Evolutionary conservation across 2,329 filamentous ascomycete species (phyloP).

Genomic region (Aspergillus sp.): DNA sequence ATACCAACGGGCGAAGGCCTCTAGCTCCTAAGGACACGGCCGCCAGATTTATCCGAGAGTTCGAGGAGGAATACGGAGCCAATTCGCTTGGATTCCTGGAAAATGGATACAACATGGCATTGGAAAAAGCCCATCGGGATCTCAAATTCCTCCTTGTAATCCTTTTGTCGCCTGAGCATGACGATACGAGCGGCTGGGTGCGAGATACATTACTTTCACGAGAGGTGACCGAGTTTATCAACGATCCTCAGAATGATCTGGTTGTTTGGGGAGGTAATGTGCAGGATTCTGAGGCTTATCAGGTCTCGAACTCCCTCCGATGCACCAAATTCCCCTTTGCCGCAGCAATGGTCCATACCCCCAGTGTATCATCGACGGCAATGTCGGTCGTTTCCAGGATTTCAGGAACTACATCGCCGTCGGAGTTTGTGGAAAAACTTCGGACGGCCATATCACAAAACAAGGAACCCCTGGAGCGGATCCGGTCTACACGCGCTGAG

Average conservation of each 20-base stretch:
- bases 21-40: slow-evolving; percentile 84
- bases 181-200: slow-evolving; percentile 80
- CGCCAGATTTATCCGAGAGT: slow-evolving; percentile 82
- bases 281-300: slow-evolving; percentile 88
- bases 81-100: slow-evolving; percentile 70
- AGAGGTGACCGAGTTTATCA: slow-evolving; percentile 70
- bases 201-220: slow-evolving; percentile 73
- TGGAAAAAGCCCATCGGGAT: slow-evolving; percentile 85
- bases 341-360: slow-evolving; percentile 80
- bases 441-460: slow-evolving; percentile 70
- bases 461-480: slow-evolving; percentile 66
- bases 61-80: slow-evolving; percentile 85
- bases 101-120: slow-evolving; percentile 83
- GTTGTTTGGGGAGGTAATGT: slow-evolving; percentile 92
- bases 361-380: slow-evolving; percentile 73
- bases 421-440: slow-evolving; percentile 71
- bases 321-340: slow-evolving; percentile 93
- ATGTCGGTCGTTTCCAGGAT: slow-evolving; percentile 88
- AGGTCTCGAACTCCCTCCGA: slow-evolving; percentile 79
- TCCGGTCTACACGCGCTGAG: slow-evolving; percentile 70
- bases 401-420: slow-evolving; percentile 64
- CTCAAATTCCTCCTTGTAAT: slow-evolving; percentile 88
- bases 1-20: slow-evolving; percentile 66
- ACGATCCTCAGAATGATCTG: slow-evolving; percentile 70
- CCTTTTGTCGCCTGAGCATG: slow-evolving; percentile 86